A percentile compares a stretch with the other conserved stretches of the same genome.
Evolutionary conservation across 1,139 yeast genomes (phyloP).

Genomic region (Lodderomyces oxycetoniae): DNA sequence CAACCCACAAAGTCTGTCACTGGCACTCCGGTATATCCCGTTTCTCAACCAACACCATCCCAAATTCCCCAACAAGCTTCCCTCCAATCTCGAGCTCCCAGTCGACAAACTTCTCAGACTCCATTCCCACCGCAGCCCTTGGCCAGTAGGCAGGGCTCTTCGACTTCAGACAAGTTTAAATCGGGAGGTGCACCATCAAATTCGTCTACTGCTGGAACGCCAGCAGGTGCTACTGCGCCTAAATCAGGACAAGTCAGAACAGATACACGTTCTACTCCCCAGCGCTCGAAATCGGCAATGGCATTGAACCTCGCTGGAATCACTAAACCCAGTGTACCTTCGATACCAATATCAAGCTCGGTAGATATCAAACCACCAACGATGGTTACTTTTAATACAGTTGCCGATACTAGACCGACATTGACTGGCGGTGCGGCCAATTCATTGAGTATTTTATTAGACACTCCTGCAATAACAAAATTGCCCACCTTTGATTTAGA

Average conservation of each 20-base stretch:
- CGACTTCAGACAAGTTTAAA: slow-evolving; percentile 7
- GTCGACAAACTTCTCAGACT: slow-evolving; percentile 11
- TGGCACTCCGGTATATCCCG: slow-evolving; percentile 7
- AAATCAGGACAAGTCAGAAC: slow-evolving; percentile 7
- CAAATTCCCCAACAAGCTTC: slow-evolving; percentile 5
- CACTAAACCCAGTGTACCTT: slow-evolving; percentile 64
- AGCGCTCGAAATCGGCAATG: slow-evolving; percentile 10
- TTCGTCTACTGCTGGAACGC: slow-evolving; percentile 7
- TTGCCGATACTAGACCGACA: slow-evolving; percentile 62
- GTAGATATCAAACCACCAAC: slow-evolving; percentile 62
- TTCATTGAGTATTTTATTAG: slow-evolving; percentile 51
- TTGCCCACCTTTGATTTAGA: slow-evolving; percentile 74
- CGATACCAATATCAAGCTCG: slow-evolving; percentile 67
- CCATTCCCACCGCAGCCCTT: slow-evolving; percentile 4
- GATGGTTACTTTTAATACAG: slow-evolving; percentile 54
- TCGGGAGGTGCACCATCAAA: slow-evolving; percentile 5
- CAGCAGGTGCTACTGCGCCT: slow-evolving; percentile 6
- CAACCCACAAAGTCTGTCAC: too few relatives aligned
- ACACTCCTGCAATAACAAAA: slow-evolving; percentile 71
- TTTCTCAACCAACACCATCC: slow-evolving; percentile 10
- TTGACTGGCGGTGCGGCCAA: slow-evolving; percentile 82
- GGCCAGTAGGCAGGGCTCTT: slow-evolving; percentile 10
- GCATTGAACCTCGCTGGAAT: slow-evolving; percentile 34
- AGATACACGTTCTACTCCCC: slow-evolving; percentile 10
- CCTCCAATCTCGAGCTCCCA: slow-evolving; percentile 10